Percentiles rank a stretch among this genome's conserved stretches.
phyloP scores from a whole-genome alignment of 176 grass and related monocot genomes.

The Bothriochloa decipiens region DNA sequence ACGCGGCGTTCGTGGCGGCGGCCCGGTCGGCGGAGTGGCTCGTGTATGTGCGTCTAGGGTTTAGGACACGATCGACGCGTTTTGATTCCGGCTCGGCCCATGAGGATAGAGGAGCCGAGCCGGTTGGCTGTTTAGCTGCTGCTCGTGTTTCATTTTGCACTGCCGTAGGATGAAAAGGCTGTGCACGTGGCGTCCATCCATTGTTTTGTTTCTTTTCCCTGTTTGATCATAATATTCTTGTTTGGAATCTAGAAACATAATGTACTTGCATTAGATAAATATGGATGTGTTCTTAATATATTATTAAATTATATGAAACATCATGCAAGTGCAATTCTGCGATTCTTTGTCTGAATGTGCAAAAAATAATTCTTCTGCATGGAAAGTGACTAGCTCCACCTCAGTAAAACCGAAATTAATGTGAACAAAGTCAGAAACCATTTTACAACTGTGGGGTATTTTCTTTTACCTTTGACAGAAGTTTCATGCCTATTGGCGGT shows the following conservation, averaged over 20 bases:
- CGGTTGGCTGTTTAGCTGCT: too few relatives aligned
- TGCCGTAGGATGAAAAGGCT: too few relatives aligned
- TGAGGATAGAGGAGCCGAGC: too few relatives aligned
- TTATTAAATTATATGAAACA: constrained; percentile 15
- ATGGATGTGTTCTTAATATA: constrained; percentile 5
- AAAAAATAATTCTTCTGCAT: neutral
- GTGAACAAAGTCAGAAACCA: neutral
- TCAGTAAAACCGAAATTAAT: neutral
- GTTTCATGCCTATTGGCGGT: neutral
- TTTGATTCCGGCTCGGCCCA: too few relatives aligned
- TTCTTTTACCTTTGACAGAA: constrained; percentile 24
- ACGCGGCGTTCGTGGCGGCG: too few relatives aligned
- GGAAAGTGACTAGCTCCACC: neutral
- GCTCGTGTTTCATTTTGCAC: too few relatives aligned
- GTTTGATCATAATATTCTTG: constrained; percentile 10
- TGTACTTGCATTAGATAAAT: constrained; percentile 8
- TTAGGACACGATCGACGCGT: too few relatives aligned
- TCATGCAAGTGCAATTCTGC: neutral
- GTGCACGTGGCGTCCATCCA: too few relatives aligned
- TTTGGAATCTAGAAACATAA: constrained; percentile 6
- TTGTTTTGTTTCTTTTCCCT: constrained; percentile 8
- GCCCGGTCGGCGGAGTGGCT: too few relatives aligned
- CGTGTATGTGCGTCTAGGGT: too few relatives aligned
- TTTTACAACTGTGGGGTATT: neutral
- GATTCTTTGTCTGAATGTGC: neutral